Evolutionary conservation across 2,329 filamentous ascomycete genomes (phyloP).

Genomic region (Aspergillus neotritici): DNA sequence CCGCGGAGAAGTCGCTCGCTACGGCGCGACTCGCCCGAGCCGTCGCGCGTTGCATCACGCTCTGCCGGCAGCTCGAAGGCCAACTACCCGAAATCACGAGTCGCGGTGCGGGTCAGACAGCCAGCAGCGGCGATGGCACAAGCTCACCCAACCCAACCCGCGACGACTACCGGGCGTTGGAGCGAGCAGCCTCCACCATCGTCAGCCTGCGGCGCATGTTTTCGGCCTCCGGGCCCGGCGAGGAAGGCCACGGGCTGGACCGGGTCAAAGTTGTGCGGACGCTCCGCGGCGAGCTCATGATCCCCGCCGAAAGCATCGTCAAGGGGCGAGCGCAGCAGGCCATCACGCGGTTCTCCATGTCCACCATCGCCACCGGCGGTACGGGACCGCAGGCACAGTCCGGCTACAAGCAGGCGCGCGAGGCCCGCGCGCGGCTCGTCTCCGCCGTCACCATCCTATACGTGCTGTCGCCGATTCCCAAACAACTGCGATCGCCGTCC

Average conservation of each 20-base stretch:
- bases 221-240: constrained; percentile 58
- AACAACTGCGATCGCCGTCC: constrained; percentile 41
- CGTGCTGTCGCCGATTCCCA: constrained; percentile 65
- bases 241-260: constrained; percentile 72
- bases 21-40: constrained; percentile 71
- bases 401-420: constrained; percentile 61
- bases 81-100: constrained; percentile 66
- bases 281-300: constrained; percentile 63
- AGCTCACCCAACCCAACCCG: constrained; percentile 34
- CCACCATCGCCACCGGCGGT: constrained; percentile 41
- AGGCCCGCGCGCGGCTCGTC: constrained; percentile 65
- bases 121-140: constrained; percentile 31
- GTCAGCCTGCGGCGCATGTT: constrained; percentile 70
- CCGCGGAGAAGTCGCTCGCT: constrained; percentile 72
- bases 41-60: constrained; percentile 70
- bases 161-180: constrained; percentile 71
- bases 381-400: constrained; percentile 30
- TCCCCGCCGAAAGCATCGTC: constrained; percentile 68
- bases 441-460: constrained; percentile 74
- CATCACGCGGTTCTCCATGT: constrained; percentile 77
- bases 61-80: constrained; percentile 82
- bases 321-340: constrained; percentile 69
- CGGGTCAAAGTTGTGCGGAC: constrained; percentile 66
- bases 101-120: constrained; percentile 24
- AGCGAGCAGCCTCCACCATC: constrained; percentile 76